These are phyloP conservation scores for Diaporthe nobilis DNA, from an alignment of 2,329 filamentous ascomycete genomes.

Conservation along the genomic window DNA sequence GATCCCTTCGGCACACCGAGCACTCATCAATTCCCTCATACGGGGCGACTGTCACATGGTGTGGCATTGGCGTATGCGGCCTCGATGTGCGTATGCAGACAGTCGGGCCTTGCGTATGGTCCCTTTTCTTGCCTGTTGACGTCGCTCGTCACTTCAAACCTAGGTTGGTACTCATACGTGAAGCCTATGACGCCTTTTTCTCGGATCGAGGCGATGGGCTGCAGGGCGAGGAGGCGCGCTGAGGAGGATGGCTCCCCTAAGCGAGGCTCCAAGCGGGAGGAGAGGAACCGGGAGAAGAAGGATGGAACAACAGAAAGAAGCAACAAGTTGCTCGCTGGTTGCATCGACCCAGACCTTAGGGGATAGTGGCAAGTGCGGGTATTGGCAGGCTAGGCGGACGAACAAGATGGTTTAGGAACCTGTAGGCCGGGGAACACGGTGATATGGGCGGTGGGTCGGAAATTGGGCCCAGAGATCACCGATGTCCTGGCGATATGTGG, in stretches of 20 bases:
- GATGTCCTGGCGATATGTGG: conserved; percentile 7
- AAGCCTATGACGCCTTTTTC: conserved; percentile 16
- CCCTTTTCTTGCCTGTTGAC: not conserved
- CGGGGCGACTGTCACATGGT: conserved; percentile 22
- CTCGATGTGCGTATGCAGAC: conserved; percentile 2
- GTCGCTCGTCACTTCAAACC: not conserved
- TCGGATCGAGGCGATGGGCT: conserved; percentile 9
- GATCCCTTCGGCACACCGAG: not conserved
- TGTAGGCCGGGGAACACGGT: not conserved
- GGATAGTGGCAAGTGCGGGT: conserved; percentile 8
- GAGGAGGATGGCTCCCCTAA: not conserved
- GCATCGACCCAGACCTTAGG: conserved; percentile 15
- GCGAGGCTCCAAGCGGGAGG: not conserved
- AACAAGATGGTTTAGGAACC: conserved; percentile 27
- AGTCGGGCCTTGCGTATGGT: not conserved
- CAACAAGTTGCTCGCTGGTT: not conserved
- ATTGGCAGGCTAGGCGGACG: conserved; percentile 24
- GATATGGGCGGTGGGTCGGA: conserved; percentile 21
- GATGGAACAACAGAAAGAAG: conserved; percentile 18
- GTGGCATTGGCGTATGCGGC: conserved; percentile 19
- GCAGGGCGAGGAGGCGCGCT: not conserved
- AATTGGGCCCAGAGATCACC: conserved; percentile 23
- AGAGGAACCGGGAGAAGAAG: not conserved
- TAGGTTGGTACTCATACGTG: not conserved
- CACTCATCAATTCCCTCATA: not conserved